phyloP scores from a whole-genome alignment of 345 rosid species.

The Bretschneidera sinensis region DNA sequence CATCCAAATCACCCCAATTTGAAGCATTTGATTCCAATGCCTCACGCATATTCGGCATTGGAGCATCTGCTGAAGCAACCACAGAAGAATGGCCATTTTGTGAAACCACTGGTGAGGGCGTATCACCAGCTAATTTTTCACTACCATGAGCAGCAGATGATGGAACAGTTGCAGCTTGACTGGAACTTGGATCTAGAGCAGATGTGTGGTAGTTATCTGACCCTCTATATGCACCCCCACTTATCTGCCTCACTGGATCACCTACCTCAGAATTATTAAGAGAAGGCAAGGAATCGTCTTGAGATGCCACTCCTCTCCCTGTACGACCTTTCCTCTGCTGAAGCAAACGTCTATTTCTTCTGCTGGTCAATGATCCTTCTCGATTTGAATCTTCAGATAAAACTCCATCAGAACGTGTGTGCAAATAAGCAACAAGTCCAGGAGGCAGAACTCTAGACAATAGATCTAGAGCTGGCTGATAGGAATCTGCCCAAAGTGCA shows the following conservation, averaged over 20 bases:
- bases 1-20: conserved; percentile 41
- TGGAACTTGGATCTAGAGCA: conserved; percentile 40
- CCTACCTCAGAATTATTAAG: conserved; percentile 50
- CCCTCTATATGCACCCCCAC: conserved; percentile 36
- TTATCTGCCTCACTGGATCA: conserved; percentile 45
- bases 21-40: conserved; percentile 45
- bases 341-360: conserved; percentile 77
- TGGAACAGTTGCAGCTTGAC: conserved; percentile 33
- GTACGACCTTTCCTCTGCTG: conserved; percentile 82
- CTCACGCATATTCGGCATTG: conserved; percentile 33
- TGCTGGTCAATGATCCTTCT: conserved; percentile 69
- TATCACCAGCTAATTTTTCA: conserved; percentile 41
- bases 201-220: conserved; percentile 47
- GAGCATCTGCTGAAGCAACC: conserved; percentile 36
- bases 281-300: conserved; percentile 51
- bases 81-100: conserved; percentile 45
- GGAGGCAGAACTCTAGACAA: conserved; percentile 95
- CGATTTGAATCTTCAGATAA: conserved; percentile 50
- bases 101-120: conserved; percentile 35
- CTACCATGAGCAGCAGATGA: conserved; percentile 33
- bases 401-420: conserved; percentile 70
- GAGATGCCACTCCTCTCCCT: conserved; percentile 52
- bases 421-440: conserved; percentile 98
- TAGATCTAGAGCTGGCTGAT: conserved; percentile 88
- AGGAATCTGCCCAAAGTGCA: conserved; percentile 99